Base-by-base conservation (phyloP, 176 grass and related monocot species). In the Chrysopogon serrulatus region DNA sequence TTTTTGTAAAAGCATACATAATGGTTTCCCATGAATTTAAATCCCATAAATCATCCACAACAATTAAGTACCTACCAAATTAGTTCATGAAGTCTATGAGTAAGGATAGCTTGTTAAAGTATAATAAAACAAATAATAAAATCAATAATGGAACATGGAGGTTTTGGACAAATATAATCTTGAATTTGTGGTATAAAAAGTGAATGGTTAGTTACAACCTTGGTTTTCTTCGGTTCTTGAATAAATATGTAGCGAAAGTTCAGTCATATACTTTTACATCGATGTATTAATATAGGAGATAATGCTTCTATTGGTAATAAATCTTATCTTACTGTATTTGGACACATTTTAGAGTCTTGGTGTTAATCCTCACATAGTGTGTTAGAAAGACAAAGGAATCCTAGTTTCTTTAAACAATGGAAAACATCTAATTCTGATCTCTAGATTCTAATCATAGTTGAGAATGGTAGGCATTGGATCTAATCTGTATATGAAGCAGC, bases 21-120 rank as follows among this genome's bases (percentile, higher is more conserved):
- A 67, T 48, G 8, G 17, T 34, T 48, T 67, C 8, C 77, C 77
- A 79, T 34, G 17, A 21, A 24, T 19, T 4, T 16, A 10, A 32
- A 23, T 24, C 19, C 77, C 77, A 79, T 23, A 79, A 17, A 66
- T 79, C 77, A 47, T 79, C 77, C 13, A 79, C 23, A 15, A 79
- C 77, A 33, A 79, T 34, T 3, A 79, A n/a, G 19, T 79, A 79
- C 42, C 77, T 79, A 18, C 5, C 53, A 57, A 57, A 56, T 56
- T 19, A 49, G 15, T 49, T 18, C 3, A 4, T 18, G 47, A 49
- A 49, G 17, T 49, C 14, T 16, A 49, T 60, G 2, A 13, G 23
- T 13, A 27, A 60, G 56, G 56, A 60, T 11, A 56, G 19, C 53
- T 24, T 56, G 19, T 56, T 24, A 60, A 27, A 60, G 23, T 60